A percentile compares a stretch with the other conserved stretches of the same genome.
phyloP scores from a whole-genome alignment of 306 rosid species.

The Citrullus colocynthis region DNA sequence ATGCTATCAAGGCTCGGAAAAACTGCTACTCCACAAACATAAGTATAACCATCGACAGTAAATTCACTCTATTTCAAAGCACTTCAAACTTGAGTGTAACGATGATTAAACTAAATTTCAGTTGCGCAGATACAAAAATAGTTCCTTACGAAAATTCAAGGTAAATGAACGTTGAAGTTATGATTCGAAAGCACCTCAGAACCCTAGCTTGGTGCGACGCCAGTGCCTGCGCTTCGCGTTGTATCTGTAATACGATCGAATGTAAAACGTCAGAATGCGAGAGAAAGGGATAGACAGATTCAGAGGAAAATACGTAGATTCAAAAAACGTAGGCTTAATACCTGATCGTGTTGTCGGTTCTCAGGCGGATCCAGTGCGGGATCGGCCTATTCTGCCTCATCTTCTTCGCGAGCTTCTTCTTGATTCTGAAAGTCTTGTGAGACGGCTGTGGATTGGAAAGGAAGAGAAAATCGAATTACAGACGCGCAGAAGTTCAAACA shows the following conservation, averaged over 20 bases:
- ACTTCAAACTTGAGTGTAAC: neutral
- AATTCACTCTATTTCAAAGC: neutral
- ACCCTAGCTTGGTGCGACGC: conserved; percentile 90
- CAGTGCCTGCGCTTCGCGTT: conserved; percentile 90
- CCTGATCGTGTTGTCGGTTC: conserved; percentile 84
- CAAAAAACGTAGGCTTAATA: neutral
- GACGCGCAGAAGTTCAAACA: neutral
- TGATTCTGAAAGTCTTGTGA: conserved; percentile 77
- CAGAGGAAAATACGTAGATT: neutral
- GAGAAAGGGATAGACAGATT: neutral
- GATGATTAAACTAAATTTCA: neutral
- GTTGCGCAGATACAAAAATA: neutral
- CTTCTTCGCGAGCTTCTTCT: conserved; percentile 92
- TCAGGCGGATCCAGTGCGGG: conserved; percentile 75
- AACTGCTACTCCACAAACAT: neutral
- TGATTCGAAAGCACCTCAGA: conserved; percentile 25
- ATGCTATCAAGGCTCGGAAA: neutral
- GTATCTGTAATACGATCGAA: conserved; percentile 26
- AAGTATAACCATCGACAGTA: neutral
- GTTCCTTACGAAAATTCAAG: neutral
- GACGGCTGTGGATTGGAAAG: conserved; percentile 38
- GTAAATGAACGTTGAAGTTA: neutral
- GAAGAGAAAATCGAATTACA: neutral
- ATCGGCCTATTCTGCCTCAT: conserved; percentile 84
- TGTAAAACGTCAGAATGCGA: neutral